Percentiles rank a stretch among this genome's conserved stretches.
Evolutionary conservation across 2,329 filamentous ascomycete genomes (phyloP).

Genomic region (Clonostachys rhizophaga): DNA sequence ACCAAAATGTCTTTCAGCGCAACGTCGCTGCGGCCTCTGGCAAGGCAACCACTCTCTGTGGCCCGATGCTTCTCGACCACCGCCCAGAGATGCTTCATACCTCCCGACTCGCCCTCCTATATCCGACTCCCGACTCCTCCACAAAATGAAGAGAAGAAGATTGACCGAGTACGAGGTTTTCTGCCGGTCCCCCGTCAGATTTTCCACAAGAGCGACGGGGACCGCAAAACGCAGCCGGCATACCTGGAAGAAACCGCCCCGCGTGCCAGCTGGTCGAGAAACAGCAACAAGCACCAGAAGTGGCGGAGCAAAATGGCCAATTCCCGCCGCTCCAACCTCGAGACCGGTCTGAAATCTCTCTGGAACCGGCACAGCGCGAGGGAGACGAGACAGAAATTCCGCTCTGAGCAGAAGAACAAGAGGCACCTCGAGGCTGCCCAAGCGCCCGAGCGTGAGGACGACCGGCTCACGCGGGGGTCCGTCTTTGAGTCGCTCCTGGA

Average conservation of each 20-base stretch:
- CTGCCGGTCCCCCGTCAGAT: conserved; percentile 80
- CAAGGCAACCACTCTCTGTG: neutral
- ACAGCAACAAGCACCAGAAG: conserved; percentile 20
- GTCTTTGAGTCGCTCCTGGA: conserved; percentile 46
- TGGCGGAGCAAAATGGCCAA: conserved; percentile 75
- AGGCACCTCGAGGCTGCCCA: conserved; percentile 31
- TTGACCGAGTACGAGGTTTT: conserved; percentile 61
- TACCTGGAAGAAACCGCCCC: conserved; percentile 61
- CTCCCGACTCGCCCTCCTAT: conserved; percentile 84
- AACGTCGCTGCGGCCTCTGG: neutral
- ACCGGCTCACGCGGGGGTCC: conserved; percentile 68
- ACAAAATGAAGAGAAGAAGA: conserved; percentile 57
- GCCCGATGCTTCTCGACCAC: conserved; percentile 16
- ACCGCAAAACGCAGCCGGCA: conserved; percentile 53
- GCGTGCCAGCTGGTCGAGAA: neutral
- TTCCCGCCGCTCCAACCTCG: conserved; percentile 65
- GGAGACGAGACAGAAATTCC: neutral
- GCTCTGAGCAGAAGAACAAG: neutral
- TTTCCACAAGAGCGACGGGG: conserved; percentile 55
- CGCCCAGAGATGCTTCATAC: conserved; percentile 39
- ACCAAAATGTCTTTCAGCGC: no score
- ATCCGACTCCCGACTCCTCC: conserved; percentile 74
- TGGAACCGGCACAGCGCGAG: conserved; percentile 43
- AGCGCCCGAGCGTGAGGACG: conserved; percentile 69
- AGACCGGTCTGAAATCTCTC: conserved; percentile 65